phyloP scores from a whole-genome alignment of 2,329 filamentous ascomycete genomes.

The Geosmithia putterillii region DNA sequence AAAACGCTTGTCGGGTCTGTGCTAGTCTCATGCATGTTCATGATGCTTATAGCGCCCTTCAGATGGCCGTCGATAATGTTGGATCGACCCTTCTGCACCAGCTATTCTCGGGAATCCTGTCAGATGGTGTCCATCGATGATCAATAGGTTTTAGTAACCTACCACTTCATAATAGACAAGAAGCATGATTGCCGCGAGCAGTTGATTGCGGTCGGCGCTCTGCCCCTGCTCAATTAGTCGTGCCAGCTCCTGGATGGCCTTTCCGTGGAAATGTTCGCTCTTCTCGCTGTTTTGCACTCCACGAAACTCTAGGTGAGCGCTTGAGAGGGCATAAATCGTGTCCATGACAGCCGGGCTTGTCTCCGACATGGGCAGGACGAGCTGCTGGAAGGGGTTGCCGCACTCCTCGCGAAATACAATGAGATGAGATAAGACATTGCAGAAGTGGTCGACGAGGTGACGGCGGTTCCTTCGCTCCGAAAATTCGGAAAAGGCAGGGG shows the following conservation, averaged over 20 bases:
- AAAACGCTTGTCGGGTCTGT: slow-evolving; percentile 42
- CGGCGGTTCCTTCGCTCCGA: slow-evolving; percentile 40
- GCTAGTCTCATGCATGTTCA: slow-evolving; percentile 32
- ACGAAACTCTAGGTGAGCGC: slow-evolving; percentile 67
- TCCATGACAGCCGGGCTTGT: slow-evolving; percentile 55
- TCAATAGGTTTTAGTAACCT: slow-evolving; percentile 13
- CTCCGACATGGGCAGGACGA: slow-evolving; percentile 47
- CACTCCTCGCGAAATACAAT: slow-evolving; percentile 52
- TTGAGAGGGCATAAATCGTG: slow-evolving; percentile 72
- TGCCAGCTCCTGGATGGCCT: slow-evolving; percentile 44
- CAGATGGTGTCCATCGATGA: background rate
- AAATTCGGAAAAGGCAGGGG: slow-evolving; percentile 45
- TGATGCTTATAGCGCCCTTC: slow-evolving; percentile 49
- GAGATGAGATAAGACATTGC: slow-evolving; percentile 50
- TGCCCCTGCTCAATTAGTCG: slow-evolving; percentile 38
- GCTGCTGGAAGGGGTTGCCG: slow-evolving; percentile 50
- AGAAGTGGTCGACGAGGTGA: slow-evolving; percentile 48
- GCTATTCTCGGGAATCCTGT: slow-evolving; percentile 20
- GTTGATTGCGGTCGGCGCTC: slow-evolving; percentile 39
- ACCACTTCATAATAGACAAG: slow-evolving; percentile 54
- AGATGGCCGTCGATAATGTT: slow-evolving; percentile 50
- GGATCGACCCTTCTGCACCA: slow-evolving; percentile 46
- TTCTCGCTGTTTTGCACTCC: slow-evolving; percentile 39
- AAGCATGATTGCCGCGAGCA: slow-evolving; percentile 48
- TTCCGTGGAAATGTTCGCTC: slow-evolving; percentile 46